Base-by-base conservation (phyloP, 306 rosid species). In the Quercus engelmannii region DNA sequence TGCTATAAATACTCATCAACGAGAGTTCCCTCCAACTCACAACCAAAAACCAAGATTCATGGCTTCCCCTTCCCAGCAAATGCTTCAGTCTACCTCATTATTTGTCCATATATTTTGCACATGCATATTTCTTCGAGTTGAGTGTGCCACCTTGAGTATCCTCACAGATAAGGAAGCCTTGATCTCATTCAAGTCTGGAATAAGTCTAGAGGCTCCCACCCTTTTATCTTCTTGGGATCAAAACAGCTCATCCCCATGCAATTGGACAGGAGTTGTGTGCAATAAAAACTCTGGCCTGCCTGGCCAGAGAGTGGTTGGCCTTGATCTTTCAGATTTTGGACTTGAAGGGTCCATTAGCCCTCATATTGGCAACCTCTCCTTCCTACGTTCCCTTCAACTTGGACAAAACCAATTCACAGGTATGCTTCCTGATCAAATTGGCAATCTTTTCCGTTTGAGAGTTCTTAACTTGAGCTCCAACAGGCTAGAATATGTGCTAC, bases 191-290 rank as follows among this genome's bases (percentile, higher is more conserved):
- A 85, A 85, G 73, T 90, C 94, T 43, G 76, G 76, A 30, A 69
- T 89, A 4, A 84, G 23, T 6, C 17, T 57, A 67, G 74, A 89
- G 5, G 33, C 38, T 77, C 18, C 83, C 9, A 58, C 67, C 57
- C 76, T 77, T 15, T 72, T 85, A 20, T 80, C 85, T 17, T 84
- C 88, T 58, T 89, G 92, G 97, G 76, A 55, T 78, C 80, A 80
- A 1, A 77, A 80, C 0, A 77, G 55, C 23, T 80, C 90, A 56
- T 78, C 88, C 1, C 90, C 90, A 0, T 90, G 92, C 84, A 81
- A 88, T 21, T 91, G 97, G 97, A 87, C 87, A 3, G 93, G 92
- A 76, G 89, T 93, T 5, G 26, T 43, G 1, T 91, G 98, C 82
- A 84, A 74, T 69, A 82, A 69, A 0, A 0, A 35, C 41, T 35